Percentiles rank a stretch among this genome's conserved stretches.
These are phyloP conservation scores for Galerina sulciceps DNA, from an alignment of 768 basidiomycete genomes.

Conservation along the genomic window DNA sequence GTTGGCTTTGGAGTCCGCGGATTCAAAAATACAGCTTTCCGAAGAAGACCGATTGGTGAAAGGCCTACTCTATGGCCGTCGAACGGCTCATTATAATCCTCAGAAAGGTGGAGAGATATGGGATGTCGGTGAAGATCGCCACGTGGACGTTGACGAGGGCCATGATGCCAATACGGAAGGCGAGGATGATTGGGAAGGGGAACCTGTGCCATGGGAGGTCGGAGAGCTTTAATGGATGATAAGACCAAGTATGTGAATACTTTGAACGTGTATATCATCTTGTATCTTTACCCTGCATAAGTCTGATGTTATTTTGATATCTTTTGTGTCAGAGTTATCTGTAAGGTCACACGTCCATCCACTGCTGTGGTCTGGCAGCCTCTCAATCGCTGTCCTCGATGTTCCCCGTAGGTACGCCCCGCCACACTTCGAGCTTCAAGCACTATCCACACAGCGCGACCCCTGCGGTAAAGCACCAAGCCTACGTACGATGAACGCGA, in stretches of 20 bases:
- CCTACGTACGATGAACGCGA: constrained; percentile 14
- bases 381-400: background rate
- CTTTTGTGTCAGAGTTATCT: constrained; percentile 7
- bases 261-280: constrained; percentile 23
- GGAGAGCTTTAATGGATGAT: constrained; percentile 61
- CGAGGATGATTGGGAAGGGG: constrained; percentile 80
- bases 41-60: constrained; percentile 62
- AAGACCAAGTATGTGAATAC: constrained; percentile 21
- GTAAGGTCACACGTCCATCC: background rate
- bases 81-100: constrained; percentile 61
- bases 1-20: constrained; percentile 60
- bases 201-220: constrained; percentile 81
- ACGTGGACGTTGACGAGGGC: constrained; percentile 32
- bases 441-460: background rate
- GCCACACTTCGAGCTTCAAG: background rate
- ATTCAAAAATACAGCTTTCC: constrained; percentile 39
- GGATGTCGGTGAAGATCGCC: constrained; percentile 70
- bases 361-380: background rate
- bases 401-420: background rate
- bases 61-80: constrained; percentile 61
- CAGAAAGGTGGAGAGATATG: constrained; percentile 74
- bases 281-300: constrained; percentile 20
- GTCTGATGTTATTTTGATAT: constrained; percentile 17
- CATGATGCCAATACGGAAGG: constrained; percentile 37
- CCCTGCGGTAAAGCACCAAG: constrained; percentile 17